Percentiles rank a stretch among this genome's conserved stretches.
These are phyloP conservation scores for Quercus ilex DNA, from an alignment of 306 rosid species.

Conservation along the genomic window DNA sequence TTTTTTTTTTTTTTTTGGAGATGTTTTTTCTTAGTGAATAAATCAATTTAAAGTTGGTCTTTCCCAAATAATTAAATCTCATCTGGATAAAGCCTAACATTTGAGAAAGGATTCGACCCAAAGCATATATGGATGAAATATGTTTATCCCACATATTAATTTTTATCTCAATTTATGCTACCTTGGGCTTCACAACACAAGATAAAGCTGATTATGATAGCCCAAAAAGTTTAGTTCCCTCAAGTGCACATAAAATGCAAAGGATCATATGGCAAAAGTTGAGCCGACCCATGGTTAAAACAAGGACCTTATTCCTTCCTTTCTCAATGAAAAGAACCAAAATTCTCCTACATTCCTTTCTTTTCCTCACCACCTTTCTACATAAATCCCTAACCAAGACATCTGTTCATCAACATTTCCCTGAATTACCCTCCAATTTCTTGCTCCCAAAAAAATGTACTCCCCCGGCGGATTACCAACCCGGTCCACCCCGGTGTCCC, in stretches of 20 bases:
- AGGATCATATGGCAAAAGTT: not conserved
- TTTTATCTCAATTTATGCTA: too few species aligned
- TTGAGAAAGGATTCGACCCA: too few species aligned
- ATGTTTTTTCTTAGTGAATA: too few species aligned
- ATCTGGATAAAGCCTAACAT: too few species aligned
- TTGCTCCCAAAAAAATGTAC: conserved; percentile 28
- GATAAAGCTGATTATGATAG: not conserved
- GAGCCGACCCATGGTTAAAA: not conserved
- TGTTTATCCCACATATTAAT: too few species aligned
- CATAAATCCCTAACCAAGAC: conserved; percentile 1
- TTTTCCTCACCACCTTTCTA: conserved; percentile 20
- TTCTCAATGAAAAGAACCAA: conserved; percentile 44
- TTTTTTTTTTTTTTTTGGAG: too few species aligned
- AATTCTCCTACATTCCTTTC: conserved; percentile 22
- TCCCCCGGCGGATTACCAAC: conserved; percentile 36
- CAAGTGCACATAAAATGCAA: not conserved
- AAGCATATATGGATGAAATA: too few species aligned
- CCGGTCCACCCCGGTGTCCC: conserved; percentile 19
- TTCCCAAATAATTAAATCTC: too few species aligned
- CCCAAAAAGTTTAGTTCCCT: not conserved
- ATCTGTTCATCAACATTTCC: conserved; percentile 10
- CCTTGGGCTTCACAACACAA: not conserved
- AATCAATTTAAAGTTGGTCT: too few species aligned
- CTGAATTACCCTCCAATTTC: not conserved
- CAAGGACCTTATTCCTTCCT: conserved; percentile 57